phyloP scores from a whole-genome alignment of 2,329 filamentous ascomycete species.

The Talaromyces sp. region DNA sequence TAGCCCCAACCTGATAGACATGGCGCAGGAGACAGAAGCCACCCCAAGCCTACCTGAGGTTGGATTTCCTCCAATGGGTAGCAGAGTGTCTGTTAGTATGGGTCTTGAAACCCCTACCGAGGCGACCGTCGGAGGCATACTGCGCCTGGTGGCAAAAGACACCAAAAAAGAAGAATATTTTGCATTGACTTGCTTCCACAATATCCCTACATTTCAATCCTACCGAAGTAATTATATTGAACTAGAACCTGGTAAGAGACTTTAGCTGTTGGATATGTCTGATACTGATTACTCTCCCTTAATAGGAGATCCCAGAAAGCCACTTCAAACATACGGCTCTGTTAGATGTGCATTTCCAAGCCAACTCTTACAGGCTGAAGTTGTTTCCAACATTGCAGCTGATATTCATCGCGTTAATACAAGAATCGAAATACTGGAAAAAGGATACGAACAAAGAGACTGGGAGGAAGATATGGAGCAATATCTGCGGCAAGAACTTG shows the following conservation, averaged over 20 bases:
- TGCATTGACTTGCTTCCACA: not conserved
- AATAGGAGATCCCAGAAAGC: not conserved
- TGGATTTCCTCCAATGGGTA: not conserved
- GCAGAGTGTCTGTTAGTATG: not conserved
- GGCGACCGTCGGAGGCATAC: not conserved
- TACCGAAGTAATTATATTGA: not conserved
- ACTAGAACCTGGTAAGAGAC: not conserved
- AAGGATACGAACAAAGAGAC: not conserved
- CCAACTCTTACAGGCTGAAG: not conserved
- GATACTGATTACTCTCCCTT: not conserved
- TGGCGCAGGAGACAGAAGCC: not conserved
- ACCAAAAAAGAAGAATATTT: not conserved
- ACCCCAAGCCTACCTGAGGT: not conserved
- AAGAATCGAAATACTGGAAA: not conserved
- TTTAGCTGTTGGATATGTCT: no score
- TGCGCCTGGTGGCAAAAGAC: not conserved
- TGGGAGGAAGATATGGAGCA: not conserved
- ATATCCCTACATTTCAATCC: not conserved
- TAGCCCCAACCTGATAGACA: not conserved
- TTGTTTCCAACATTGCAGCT: not conserved
- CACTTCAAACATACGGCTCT: not conserved
- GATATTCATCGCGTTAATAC: not conserved
- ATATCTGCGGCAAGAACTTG: not conserved
- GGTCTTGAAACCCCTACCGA: not conserved
- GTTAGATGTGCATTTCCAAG: not conserved